Conservation (phyloP, 176 grass and related monocot genomes). For the Avena eriantha region DNA sequence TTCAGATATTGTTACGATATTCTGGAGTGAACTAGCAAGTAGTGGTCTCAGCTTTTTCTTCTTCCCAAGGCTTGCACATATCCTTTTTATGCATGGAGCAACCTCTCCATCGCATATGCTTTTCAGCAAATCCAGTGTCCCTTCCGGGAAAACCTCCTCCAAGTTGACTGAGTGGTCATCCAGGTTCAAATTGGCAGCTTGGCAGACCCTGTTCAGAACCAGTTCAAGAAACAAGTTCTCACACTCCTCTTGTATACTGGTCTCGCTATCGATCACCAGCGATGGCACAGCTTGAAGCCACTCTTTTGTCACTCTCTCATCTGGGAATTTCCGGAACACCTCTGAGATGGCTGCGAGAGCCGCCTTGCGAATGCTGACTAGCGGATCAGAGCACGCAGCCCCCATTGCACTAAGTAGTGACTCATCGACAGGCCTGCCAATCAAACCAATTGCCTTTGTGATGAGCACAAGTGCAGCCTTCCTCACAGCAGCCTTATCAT, state of each 20-base stretch:
- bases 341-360: slow-evolving; percentile 94
- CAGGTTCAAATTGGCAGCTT: slow-evolving; percentile 55
- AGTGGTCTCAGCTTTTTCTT: slow-evolving; percentile 86
- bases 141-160: slow-evolving; percentile 68
- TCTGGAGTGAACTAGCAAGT: slow-evolving; percentile 81
- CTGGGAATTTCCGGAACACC: slow-evolving; percentile 79
- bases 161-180: slow-evolving; percentile 41
- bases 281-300: slow-evolving; percentile 91
- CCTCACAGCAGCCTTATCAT: slow-evolving; percentile 95
- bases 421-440: slow-evolving; percentile 70
- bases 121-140: slow-evolving; percentile 72
- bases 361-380: slow-evolving; percentile 89
- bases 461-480: slow-evolving; percentile 82
- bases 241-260: slow-evolving; percentile 91
- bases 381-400: slow-evolving; percentile 82
- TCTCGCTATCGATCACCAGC: slow-evolving; percentile 87
- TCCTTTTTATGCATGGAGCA: slow-evolving; percentile 75
- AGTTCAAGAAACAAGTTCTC: slow-evolving; percentile 94
- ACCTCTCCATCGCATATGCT: slow-evolving; percentile 82
- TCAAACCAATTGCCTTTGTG: slow-evolving; percentile 67
- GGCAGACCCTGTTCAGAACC: slow-evolving; percentile 82
- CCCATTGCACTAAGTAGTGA: slow-evolving; percentile 66
- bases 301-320: slow-evolving; percentile 71
- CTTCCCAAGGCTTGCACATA: slow-evolving; percentile 90
- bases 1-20: slow-evolving; percentile 75